These are phyloP conservation scores for Acidiella bohemica DNA, from an alignment of 495 filamentous ascomycete genomes.

Conservation along the genomic window DNA sequence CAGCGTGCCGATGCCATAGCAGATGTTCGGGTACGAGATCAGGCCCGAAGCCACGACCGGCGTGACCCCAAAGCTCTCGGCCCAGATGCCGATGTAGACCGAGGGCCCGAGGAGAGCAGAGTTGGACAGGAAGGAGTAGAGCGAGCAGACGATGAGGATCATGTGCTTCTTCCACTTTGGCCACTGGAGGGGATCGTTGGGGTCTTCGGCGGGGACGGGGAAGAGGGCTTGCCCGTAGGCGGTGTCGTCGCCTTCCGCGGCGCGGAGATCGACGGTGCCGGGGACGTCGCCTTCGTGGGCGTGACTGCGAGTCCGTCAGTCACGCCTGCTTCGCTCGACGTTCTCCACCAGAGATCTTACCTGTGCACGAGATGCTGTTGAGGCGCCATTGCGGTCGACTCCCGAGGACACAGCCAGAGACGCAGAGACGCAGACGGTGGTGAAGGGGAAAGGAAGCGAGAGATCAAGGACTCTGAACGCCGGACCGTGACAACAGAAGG, in stretches of 20 bases:
- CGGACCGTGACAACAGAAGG: too few relatives aligned
- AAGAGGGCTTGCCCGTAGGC: slow-evolving; percentile 48
- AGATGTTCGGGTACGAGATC: slow-evolving; percentile 49
- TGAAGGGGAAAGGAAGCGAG: too few relatives aligned
- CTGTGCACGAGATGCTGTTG: too few relatives aligned
- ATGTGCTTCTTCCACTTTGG: slow-evolving; percentile 43
- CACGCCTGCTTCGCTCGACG: too few relatives aligned
- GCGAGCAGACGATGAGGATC: slow-evolving; percentile 44
- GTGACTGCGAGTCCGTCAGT: too few relatives aligned
- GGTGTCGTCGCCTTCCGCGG: slow-evolving; percentile 47
- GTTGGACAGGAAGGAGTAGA: slow-evolving; percentile 52
- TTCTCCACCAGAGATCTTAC: too few relatives aligned
- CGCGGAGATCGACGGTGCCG: slow-evolving; percentile 43
- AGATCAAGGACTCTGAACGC: too few relatives aligned
- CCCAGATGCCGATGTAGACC: slow-evolving; percentile 46
- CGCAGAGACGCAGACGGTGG: too few relatives aligned
- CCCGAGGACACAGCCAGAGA: too few relatives aligned
- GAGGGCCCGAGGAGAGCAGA: slow-evolving; percentile 43
- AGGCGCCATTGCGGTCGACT: too few relatives aligned
- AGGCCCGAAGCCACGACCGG: slow-evolving; percentile 40
- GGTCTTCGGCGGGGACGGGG: slow-evolving; percentile 48
- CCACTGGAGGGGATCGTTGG: slow-evolving; percentile 49
- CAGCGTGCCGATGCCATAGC: slow-evolving; percentile 47
- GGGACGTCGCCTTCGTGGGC: slow-evolving; percentile 45
- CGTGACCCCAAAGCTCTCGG: slow-evolving; percentile 40